Evolutionary conservation across 352 stramenopile genomes (phyloP).

Genomic region (Pythium scleroteichum): DNA sequence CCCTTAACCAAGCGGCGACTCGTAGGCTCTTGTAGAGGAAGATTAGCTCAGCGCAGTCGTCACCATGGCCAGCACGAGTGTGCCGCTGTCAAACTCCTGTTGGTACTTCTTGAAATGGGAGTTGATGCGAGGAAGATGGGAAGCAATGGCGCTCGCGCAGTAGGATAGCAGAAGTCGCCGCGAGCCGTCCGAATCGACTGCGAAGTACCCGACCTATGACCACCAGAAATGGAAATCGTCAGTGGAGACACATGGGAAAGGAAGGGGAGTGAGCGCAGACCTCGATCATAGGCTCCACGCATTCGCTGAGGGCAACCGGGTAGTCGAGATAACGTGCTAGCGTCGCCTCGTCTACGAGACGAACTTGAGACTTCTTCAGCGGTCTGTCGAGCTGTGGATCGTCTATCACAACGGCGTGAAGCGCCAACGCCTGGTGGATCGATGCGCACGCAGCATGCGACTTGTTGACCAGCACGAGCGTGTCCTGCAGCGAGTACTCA

Average conservation of each 20-base stretch:
- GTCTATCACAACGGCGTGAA: slow-evolving; percentile 5
- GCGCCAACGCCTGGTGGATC: slow-evolving; percentile 24
- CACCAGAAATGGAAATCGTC: too few species aligned
- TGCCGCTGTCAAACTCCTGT: slow-evolving; percentile 15
- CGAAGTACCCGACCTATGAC: slow-evolving; percentile 75
- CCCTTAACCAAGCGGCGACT: background rate
- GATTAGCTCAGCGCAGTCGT: slow-evolving; percentile 5
- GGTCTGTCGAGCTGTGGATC: background rate
- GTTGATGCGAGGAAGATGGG: slow-evolving; percentile 20
- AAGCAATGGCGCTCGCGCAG: slow-evolving; percentile 37
- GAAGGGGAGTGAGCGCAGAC: too few species aligned
- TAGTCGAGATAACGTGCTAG: slow-evolving; percentile 62
- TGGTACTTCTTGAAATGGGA: slow-evolving; percentile 55
- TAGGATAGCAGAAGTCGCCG: slow-evolving; percentile 54
- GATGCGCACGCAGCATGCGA: slow-evolving; percentile 29
- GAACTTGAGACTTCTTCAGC: background rate
- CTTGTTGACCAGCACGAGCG: slow-evolving; percentile 42
- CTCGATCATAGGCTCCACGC: slow-evolving; percentile 60
- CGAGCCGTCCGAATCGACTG: slow-evolving; percentile 12
- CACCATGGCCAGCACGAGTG: slow-evolving; percentile 13
- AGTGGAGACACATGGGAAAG: slow-evolving; percentile 11
- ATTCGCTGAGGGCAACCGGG: slow-evolving; percentile 63
- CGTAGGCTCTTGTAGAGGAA: slow-evolving; percentile 20
- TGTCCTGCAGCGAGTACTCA: slow-evolving; percentile 17
- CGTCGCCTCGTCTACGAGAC: slow-evolving; percentile 35